Conservation (phyloP, 768 basidiomycete species). For the Tricholoma bakamatsutake region DNA sequence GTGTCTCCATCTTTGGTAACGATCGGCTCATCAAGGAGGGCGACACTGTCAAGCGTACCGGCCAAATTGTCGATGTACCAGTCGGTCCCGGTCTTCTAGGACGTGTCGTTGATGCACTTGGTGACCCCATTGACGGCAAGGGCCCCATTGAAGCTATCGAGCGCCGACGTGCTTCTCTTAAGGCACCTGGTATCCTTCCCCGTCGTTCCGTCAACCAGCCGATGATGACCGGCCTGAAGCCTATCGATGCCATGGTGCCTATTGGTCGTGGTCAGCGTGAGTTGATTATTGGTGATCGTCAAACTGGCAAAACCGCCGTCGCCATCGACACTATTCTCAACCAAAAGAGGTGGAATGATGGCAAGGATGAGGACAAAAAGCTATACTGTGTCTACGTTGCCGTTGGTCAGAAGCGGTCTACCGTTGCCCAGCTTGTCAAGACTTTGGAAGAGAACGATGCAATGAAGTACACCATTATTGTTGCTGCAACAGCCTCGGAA, state of each 20-base stretch:
- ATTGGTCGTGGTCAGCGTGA: slow-evolving; percentile 99
- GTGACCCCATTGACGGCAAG: slow-evolving; percentile 99
- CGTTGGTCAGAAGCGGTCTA: slow-evolving; percentile 98
- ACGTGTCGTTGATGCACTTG: slow-evolving; percentile 98
- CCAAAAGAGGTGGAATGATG: slow-evolving; percentile 99
- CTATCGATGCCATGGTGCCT: slow-evolving; percentile 99
- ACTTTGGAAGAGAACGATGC: slow-evolving; percentile 99
- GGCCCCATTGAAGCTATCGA: slow-evolving; percentile 92
- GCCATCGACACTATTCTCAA: slow-evolving; percentile 99
- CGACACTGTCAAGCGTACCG: slow-evolving; percentile 99
- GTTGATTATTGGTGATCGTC: slow-evolving; percentile 99
- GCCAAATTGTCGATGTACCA: slow-evolving; percentile 99
- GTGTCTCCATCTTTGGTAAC: slow-evolving; percentile 99
- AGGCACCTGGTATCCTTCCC: slow-evolving; percentile 98
- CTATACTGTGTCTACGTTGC: slow-evolving; percentile 99
- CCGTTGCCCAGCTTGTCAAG: slow-evolving; percentile 98
- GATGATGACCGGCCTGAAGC: slow-evolving; percentile 99
- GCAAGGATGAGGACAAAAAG: slow-evolving; percentile 94
- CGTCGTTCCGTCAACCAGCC: slow-evolving; percentile 99
- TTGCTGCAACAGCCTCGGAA: slow-evolving; percentile 98
- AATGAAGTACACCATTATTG: slow-evolving; percentile 99
- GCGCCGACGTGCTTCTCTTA: slow-evolving; percentile 95
- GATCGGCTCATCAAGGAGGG: slow-evolving; percentile 99
- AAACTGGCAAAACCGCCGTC: slow-evolving; percentile 99
- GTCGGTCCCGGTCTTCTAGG: slow-evolving; percentile 96